Base-by-base conservation (phyloP, 352 stramenopile species). In the Phytopythium litorale region DNA sequence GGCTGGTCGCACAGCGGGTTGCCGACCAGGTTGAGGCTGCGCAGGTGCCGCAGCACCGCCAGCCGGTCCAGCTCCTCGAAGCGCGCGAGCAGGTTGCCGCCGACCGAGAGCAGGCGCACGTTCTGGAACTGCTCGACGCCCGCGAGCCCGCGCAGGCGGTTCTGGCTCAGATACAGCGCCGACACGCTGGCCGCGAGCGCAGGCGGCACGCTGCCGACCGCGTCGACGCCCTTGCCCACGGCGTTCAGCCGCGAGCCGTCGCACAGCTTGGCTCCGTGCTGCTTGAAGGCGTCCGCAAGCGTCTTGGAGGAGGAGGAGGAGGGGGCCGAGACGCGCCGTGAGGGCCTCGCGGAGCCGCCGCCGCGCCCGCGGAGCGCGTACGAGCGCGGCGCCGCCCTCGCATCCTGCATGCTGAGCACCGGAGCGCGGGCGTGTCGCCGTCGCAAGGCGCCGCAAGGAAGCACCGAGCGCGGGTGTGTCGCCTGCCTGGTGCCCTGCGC, bases 161-260 rank as follows among this genome's bases (percentile, higher is more conserved):
- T 95, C 57, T 93, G 86, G 58, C 86, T 95, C 62, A 95, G 64
- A 60, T 93, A 95, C 45, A 92, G 57, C 40, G 81, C 74, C 13
- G 72, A 83, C 32, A 91, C 73, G 30, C 73, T 70, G 16, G 67
- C 62, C 9, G 70, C 72, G 5, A 91, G 62, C 0, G 68, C 73
- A 11, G 78, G 67, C 3, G 79, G 82, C 30, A 90, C 65, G 18
- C 58, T 66, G 1, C 84, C 84, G 32, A 93, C 75, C 37, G 56
- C 35, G 35, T 76, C 66, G 18, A 93, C 67, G 2, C 71, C 67
- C 56, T 91, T 91, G 4, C 72, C 72, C 0, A 93, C 82, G 0
- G 78, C 76, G 30, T 95, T 93, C 18, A 95, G 72, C 60, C 89
- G 87, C 54, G 81, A 65, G 4, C 86, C 84, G 56, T 95, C 84